Percentiles rank a stretch among this genome's conserved stretches.
Conservation (phyloP, 208 protist species). For the Entamoeba invadens region DNA sequence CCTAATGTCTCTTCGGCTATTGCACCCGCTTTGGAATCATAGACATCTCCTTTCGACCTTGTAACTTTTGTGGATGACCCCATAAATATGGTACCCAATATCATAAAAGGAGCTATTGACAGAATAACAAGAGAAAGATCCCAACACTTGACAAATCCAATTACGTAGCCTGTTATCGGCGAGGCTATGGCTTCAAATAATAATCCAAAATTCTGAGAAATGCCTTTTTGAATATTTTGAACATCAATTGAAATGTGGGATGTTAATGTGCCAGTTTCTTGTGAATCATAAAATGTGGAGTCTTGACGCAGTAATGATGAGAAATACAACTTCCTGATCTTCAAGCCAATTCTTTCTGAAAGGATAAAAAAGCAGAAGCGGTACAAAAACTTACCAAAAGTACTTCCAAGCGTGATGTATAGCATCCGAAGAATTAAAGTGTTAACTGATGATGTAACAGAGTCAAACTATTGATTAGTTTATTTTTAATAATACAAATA, state of each 20-base stretch:
- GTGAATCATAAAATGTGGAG: background rate
- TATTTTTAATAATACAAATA: too few species aligned
- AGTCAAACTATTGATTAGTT: too few species aligned
- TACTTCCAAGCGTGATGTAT: background rate
- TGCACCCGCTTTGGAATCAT: background rate
- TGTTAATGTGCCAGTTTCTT: background rate
- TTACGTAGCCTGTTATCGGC: background rate
- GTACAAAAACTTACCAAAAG: background rate
- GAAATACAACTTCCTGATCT: background rate
- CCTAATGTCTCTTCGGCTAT: background rate
- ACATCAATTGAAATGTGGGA: background rate
- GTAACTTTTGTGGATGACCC: too few species aligned
- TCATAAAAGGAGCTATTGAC: background rate
- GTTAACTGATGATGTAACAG: background rate
- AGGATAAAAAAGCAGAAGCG: background rate
- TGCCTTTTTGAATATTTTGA: background rate
- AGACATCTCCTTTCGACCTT: background rate
- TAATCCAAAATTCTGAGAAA: background rate
- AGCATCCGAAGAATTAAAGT: background rate
- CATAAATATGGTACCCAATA: too few species aligned
- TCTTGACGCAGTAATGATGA: background rate
- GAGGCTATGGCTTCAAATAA: background rate
- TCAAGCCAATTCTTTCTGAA: background rate
- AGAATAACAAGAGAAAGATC: background rate
- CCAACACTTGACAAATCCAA: background rate